Base-by-base conservation (phyloP, 768 basidiomycete species). In the Pisolithus orientalis region DNA sequence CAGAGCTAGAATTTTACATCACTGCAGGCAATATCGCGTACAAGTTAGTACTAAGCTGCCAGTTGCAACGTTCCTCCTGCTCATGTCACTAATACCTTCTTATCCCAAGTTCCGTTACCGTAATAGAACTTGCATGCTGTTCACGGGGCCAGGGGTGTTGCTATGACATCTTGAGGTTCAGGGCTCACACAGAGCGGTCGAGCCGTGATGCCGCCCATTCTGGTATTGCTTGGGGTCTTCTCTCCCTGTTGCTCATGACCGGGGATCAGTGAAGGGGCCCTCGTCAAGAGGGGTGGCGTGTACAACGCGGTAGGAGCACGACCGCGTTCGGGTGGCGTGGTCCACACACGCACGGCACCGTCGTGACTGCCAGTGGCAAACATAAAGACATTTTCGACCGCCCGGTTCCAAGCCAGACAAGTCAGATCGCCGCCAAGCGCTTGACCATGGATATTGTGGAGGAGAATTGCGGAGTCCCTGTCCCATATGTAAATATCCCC, bases 401-500 rank as follows among this genome's bases (percentile, higher is more conserved):
- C 75, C 48, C 77, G 78, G 59, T 85, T 88, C 84, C 87, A 88
- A 13, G 85, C 84, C 34, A 87, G 78, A 53, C 83, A 84, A 4
- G 86, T 87, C 52, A 89, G 62, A 58, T 87, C 84, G 5, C 72
- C 72, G 4, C 79, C 77, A 39, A 78, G 72, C 9, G 71, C 72
- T 61, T 81, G 81, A 14, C 79, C 75, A 9, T 75, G 79, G 53
- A 89, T 73, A 56, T 82, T 76, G 57, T 87, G 85, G 5, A 89
- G 72, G 6, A 87, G 68, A 4, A 78, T 72, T 8, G 78, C 87
- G 27, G 84, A 84, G 68, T 87, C 85, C 51, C 80, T 80, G 60
- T 89, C 87, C 87, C 87, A 90, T 34, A 88, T 84, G 60, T 85
- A 81, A 17, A 90, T 85, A 57, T 87, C 84, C 7, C 86, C 87